Conservation (phyloP, 495 filamentous ascomycete genomes). For the Penicillium paradoxum region DNA sequence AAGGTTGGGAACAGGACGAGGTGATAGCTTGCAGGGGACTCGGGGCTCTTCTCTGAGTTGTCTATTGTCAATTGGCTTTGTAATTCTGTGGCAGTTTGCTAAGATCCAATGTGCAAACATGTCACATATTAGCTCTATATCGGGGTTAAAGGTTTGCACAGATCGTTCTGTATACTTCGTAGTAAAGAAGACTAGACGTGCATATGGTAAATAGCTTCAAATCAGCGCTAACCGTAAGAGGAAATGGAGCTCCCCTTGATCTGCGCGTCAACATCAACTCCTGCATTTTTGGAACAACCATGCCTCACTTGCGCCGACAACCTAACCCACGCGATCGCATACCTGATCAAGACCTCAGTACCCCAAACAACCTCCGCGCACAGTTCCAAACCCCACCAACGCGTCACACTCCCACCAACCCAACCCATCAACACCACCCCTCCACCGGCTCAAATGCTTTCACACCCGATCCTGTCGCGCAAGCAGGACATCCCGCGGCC, state of each 20-base stretch:
- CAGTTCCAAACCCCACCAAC: constrained; percentile 40
- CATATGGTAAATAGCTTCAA: background rate
- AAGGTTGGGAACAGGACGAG: too few relatives aligned
- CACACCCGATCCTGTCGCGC: constrained; percentile 17
- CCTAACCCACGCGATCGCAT: constrained; percentile 14
- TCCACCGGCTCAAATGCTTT: constrained; percentile 27
- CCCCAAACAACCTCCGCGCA: constrained; percentile 13
- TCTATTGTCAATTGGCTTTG: too few relatives aligned
- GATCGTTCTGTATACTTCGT: too few relatives aligned
- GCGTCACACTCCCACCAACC: constrained; percentile 27
- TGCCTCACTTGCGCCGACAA: constrained; percentile 27
- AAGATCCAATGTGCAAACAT: too few relatives aligned
- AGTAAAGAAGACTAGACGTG: too few relatives aligned
- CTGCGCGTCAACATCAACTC: constrained; percentile 11
- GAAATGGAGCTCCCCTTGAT: constrained; percentile 15
- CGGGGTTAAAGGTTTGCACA: too few relatives aligned
- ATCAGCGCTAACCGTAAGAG: constrained; percentile 15
- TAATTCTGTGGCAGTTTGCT: too few relatives aligned
- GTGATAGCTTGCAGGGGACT: too few relatives aligned
- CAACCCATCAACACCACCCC: constrained; percentile 30
- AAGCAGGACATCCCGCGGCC: constrained; percentile 20
- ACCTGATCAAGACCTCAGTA: constrained; percentile 9
- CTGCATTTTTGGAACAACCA: constrained; percentile 3
- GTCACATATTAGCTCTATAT: too few relatives aligned
- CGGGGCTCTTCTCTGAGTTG: too few relatives aligned